A percentile compares a stretch with the other conserved stretches of the same genome.
Evolutionary conservation across 345 rosid genomes (phyloP).

Genomic region (Bruguiera sexangula): DNA sequence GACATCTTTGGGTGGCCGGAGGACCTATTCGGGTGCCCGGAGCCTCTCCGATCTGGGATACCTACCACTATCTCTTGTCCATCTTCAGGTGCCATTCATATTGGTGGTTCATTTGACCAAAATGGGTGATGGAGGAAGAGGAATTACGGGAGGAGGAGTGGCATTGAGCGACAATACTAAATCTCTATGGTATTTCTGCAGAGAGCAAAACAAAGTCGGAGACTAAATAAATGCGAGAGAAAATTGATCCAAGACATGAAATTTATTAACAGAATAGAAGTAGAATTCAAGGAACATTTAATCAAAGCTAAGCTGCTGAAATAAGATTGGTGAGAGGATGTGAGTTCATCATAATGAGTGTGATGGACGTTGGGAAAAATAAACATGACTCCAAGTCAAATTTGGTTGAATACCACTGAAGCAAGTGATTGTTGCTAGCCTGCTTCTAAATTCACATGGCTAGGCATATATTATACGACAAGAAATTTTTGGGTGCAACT

Average conservation of each 20-base stretch:
- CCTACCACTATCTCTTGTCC: conserved; percentile 20
- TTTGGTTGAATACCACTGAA: too few species aligned
- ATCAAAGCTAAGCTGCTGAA: too few species aligned
- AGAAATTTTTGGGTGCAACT: too few species aligned
- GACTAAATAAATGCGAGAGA: background rate
- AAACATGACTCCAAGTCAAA: too few species aligned
- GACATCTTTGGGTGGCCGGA: conserved; percentile 59
- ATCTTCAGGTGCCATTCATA: conserved; percentile 33
- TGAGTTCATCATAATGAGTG: too few species aligned
- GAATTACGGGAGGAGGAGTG: conserved; percentile 33
- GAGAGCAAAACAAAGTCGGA: background rate
- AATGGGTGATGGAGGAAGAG: conserved; percentile 42
- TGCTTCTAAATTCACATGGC: too few species aligned
- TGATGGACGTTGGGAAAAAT: too few species aligned
- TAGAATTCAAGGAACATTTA: too few species aligned
- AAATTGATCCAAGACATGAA: background rate
- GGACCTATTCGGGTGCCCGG: conserved; percentile 58
- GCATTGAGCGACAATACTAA: conserved; percentile 46
- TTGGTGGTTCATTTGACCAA: conserved; percentile 35
- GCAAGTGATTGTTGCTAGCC: too few species aligned
- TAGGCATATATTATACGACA: too few species aligned
- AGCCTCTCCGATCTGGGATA: conserved; percentile 31
- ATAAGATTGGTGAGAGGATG: too few species aligned
- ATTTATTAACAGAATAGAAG: too few species aligned
- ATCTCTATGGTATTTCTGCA: conserved; percentile 77